Evolutionary conservation across 768 basidiomycete genomes (phyloP).

Genomic region (Naganishia randhawae): DNA sequence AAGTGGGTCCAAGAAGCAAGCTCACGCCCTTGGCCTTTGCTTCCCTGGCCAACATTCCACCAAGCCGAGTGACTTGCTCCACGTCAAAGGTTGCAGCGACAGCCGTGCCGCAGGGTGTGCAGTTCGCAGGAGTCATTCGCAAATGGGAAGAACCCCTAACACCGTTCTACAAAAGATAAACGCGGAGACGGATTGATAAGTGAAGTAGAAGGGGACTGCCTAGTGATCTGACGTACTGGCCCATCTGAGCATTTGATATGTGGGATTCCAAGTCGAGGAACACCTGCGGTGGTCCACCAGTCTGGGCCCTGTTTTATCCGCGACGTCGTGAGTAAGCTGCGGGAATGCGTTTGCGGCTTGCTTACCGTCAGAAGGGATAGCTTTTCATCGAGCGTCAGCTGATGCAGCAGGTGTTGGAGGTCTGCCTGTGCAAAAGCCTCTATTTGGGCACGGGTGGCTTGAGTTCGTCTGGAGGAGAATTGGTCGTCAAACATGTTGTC

Average conservation of each 20-base stretch:
- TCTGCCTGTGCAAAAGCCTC: conserved; percentile 1
- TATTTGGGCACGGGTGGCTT: not conserved
- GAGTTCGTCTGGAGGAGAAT: not conserved
- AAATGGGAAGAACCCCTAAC: conserved; percentile 9
- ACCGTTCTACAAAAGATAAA: not conserved
- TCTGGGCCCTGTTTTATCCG: conserved; percentile 7
- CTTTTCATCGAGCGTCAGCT: conserved; percentile 15
- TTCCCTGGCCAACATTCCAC: conserved; percentile 14
- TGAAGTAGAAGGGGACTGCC: not conserved
- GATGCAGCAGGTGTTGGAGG: not conserved
- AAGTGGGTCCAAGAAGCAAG: not conserved
- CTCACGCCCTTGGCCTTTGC: conserved; percentile 12
- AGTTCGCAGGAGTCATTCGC: conserved; percentile 9
- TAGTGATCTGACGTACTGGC: not conserved
- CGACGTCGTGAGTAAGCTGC: not conserved
- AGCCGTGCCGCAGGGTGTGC: conserved; percentile 21
- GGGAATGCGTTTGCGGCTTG: not conserved
- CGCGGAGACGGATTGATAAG: not conserved
- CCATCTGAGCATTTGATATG: conserved; percentile 26
- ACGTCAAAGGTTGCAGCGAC: conserved; percentile 17
- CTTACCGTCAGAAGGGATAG: conserved; percentile 8
- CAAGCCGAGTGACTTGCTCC: not conserved
- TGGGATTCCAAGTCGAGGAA: conserved; percentile 20
- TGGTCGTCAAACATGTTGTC: not conserved
- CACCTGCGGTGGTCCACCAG: conserved; percentile 23